phyloP scores from a whole-genome alignment of 164 flowering plant genomes.

The Aristolochia californica region DNA sequence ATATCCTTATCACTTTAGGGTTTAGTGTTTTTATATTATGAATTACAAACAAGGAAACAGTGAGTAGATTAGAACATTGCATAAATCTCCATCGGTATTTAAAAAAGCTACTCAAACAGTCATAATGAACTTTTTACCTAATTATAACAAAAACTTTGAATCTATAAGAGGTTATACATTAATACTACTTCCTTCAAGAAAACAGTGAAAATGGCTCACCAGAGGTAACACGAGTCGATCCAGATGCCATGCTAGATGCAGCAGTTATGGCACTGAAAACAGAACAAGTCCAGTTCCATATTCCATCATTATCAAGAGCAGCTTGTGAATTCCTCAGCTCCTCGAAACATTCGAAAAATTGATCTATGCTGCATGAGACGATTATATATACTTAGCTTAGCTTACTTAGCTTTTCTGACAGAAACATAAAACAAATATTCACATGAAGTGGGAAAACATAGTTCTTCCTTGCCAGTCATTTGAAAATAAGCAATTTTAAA shows the following conservation, averaged over 20 bases:
- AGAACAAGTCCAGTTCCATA: constrained; percentile 95
- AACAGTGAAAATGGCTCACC: constrained; percentile 34
- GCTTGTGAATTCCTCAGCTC: constrained; percentile 74
- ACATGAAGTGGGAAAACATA: neutral
- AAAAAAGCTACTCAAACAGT: too few species aligned
- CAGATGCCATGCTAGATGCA: constrained; percentile 90
- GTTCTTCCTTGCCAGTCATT: neutral
- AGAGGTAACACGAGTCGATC: constrained; percentile 55
- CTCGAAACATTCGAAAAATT: constrained; percentile 93
- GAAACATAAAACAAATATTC: neutral
- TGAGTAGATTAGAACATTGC: too few species aligned
- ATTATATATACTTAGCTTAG: constrained; percentile 2
- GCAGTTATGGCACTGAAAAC: constrained; percentile 92
- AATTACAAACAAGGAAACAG: too few species aligned
- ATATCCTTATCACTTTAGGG: too few species aligned
- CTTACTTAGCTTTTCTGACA: neutral
- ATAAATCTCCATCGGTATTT: too few species aligned
- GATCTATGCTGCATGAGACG: constrained; percentile 63
- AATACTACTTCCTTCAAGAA: neutral
- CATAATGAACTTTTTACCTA: neutral
- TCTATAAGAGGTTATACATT: neutral
- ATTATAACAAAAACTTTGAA: neutral
- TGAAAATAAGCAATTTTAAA: neutral
- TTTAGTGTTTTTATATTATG: too few species aligned
- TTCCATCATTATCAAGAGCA: constrained; percentile 71